A percentile compares a stretch with the other conserved stretches of the same genome.
Evolutionary conservation across 768 basidiomycete genomes (phyloP).

Genomic region (Pilatotrama ljubarskyi): DNA sequence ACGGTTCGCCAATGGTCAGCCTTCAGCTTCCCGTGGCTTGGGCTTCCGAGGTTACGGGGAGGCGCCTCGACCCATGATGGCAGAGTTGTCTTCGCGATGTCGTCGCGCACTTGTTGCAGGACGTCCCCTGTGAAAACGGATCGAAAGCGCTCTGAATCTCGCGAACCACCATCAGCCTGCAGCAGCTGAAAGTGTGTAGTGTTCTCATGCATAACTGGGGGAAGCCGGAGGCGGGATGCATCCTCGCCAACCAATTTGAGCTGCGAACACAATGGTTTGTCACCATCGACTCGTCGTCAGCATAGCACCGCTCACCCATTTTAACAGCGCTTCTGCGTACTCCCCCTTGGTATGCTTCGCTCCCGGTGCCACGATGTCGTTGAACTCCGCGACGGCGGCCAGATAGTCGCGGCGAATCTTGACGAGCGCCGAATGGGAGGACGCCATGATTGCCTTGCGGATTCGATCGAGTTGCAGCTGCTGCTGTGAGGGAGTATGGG

Average conservation of each 20-base stretch:
- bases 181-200: neutral
- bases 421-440: too few relatives aligned
- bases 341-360: neutral
- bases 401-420: neutral
- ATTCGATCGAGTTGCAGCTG: neutral
- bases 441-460: neutral
- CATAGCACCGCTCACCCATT: constrained; percentile 2
- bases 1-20: constrained; percentile 36
- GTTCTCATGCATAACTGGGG: too few relatives aligned
- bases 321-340: neutral
- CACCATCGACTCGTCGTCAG: too few relatives aligned
- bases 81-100: neutral
- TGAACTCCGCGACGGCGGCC: neutral
- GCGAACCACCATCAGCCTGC: too few relatives aligned
- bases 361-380: neutral
- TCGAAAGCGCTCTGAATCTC: neutral
- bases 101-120: too few relatives aligned
- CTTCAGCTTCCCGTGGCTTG: constrained; percentile 21
- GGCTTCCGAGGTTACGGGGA: constrained; percentile 17
- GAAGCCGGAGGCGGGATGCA: too few relatives aligned
- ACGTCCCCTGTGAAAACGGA: neutral
- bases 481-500: neutral
- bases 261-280: too few relatives aligned
- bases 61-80: constrained; percentile 16
- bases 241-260: too few relatives aligned